Evolutionary conservation across 768 basidiomycete species (phyloP), one percentile per base, ranked within the genome.

Genomic region (Rhodotorula kratochvilovae): DNA sequence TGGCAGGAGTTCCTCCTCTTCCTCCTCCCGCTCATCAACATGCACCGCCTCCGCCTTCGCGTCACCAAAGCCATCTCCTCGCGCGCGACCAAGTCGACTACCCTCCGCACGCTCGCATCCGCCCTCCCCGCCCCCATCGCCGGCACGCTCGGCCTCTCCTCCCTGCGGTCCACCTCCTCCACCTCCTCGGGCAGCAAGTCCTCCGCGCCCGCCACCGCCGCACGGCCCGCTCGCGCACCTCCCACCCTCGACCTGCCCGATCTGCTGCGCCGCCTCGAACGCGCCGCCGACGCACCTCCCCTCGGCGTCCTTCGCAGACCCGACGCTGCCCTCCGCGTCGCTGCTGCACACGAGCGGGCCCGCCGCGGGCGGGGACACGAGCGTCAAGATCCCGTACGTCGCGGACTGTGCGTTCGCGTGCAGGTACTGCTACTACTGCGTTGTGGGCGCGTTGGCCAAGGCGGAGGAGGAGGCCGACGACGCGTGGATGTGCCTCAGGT

Each of bases 1-100:
- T 17, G 5, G 39, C 73, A 98, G 95, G 94, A 98, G 85, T 97
- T 98, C 81, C 84, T 98, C 23, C 83, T 97, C 46, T 97, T 97
- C 82, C 81, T 92, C 29, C 84, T 98, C 16, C 96, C 96, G 8
- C 84, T 97, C 53, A 82, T 97, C 72, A 90, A 87, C 74, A 83
- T 87, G 19, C 85, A 87, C 67, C 83, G 84, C 25, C 79, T 92
- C 53, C 86, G 87, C 58, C 86, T 88, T 54, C 84, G 85, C 55
- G 59, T 88, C 62, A 81, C 80, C 63, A 84, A 84, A 54, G 15
- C 80, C 58, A 63, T 80, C 61, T 76, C 72, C 67, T 70, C 74
- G 67, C 39, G 76, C n/a, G 79, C 55, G 15, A 36, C 46, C 35
- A 63, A 60, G 27, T 71, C 70, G 29, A 39, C 12, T 11, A 51